phyloP scores from a whole-genome alignment of 805 yeast species.

The Lachancea sp. region DNA sequence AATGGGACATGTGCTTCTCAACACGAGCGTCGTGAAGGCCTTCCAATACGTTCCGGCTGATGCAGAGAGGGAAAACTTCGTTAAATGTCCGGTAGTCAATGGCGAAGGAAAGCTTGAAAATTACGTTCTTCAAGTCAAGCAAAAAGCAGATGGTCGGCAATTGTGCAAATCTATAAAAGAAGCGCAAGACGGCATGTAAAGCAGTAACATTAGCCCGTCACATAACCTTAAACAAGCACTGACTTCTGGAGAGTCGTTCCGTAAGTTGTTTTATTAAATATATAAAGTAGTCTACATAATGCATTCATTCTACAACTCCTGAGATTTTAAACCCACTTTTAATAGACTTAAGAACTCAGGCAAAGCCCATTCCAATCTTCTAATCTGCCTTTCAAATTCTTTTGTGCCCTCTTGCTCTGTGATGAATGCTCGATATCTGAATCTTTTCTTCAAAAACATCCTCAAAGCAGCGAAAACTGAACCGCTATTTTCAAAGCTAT shows the following conservation, averaged over 20 bases:
- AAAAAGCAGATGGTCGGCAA: constrained; percentile 32
- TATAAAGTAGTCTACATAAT: not conserved
- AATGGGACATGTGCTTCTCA: constrained; percentile 69
- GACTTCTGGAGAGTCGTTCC: not conserved
- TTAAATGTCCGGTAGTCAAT: constrained; percentile 60
- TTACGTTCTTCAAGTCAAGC: constrained; percentile 68
- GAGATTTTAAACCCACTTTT: constrained; percentile 14
- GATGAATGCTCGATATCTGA: constrained; percentile 21
- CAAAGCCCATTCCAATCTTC: constrained; percentile 31
- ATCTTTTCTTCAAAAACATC: constrained; percentile 28
- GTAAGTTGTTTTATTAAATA: not conserved
- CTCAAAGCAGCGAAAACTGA: constrained; percentile 30
- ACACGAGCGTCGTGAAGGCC: constrained; percentile 51
- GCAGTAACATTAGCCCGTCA: not conserved
- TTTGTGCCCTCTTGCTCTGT: constrained; percentile 16
- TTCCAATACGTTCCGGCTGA: constrained; percentile 50
- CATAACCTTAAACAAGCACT: not conserved
- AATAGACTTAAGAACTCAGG: constrained; percentile 11
- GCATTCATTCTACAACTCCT: constrained; percentile 9
- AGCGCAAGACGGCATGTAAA: constrained; percentile 29
- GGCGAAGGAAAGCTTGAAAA: constrained; percentile 54
- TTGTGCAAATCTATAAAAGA: constrained; percentile 29
- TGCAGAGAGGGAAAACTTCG: constrained; percentile 55
- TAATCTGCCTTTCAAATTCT: constrained; percentile 23
- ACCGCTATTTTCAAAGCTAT: constrained; percentile 23